phyloP scores from a whole-genome alignment of 495 filamentous ascomycete genomes.

The Hyaloscypha finlandica region DNA sequence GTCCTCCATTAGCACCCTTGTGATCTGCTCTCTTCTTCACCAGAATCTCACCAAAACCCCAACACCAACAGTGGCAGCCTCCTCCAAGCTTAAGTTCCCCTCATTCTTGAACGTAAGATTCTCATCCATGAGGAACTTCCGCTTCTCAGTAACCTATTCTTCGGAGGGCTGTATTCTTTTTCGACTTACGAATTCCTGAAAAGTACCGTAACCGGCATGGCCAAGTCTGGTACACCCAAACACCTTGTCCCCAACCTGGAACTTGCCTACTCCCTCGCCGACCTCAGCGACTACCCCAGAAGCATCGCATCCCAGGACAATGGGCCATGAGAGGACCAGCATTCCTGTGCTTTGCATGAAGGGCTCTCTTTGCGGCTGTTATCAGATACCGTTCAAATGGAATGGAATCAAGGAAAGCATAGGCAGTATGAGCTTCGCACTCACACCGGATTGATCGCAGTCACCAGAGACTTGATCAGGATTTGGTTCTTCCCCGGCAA shows the following conservation, averaged over 20 bases:
- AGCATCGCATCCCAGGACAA: constrained; percentile 38
- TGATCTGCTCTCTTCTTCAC: not conserved
- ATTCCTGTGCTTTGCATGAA: constrained; percentile 32
- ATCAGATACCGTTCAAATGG: not conserved
- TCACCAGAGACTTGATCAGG: constrained; percentile 37
- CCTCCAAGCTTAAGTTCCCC: constrained; percentile 35
- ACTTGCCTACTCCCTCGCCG: constrained; percentile 30
- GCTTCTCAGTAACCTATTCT: not conserved
- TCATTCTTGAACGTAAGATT: constrained; percentile 38
- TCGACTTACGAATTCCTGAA: constrained; percentile 43
- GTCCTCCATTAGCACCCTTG: not conserved
- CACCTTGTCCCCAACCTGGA: constrained; percentile 40
- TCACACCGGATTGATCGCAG: constrained; percentile 40
- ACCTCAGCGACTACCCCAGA: constrained; percentile 36
- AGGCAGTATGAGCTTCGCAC: not conserved
- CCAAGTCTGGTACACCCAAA: constrained; percentile 48
- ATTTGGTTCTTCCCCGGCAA: constrained; percentile 33
- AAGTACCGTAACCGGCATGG: constrained; percentile 39
- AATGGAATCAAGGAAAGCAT: not conserved
- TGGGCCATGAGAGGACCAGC: constrained; percentile 31
- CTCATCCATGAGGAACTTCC: constrained; percentile 45
- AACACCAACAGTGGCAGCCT: constrained; percentile 43
- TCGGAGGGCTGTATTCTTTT: too few species aligned
- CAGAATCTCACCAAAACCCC: constrained; percentile 37
- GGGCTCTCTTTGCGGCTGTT: not conserved